Evolutionary conservation across 768 basidiomycete genomes (phyloP), one percentile per base, ranked within the genome.

Genomic region (Hygrocybe coccinea): DNA sequence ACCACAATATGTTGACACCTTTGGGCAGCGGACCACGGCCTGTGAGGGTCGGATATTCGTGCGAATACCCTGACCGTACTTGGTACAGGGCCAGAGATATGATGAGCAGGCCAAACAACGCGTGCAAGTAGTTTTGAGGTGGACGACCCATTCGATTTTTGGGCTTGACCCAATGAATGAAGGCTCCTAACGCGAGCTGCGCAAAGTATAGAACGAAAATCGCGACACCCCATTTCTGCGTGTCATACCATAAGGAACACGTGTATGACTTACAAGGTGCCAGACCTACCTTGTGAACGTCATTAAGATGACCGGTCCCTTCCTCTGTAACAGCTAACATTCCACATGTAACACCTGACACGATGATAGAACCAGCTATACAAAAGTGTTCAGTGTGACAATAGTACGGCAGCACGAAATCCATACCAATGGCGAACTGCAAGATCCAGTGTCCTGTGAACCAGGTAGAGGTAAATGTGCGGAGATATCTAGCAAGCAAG

Each of bases 61-160:
- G 43, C 22, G 68, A 64, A 62, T 71, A 80, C 2, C 81, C 81
- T 14, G 67, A 67, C 44, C 74, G 68, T 11, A 79, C 79, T 65
- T 83, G 79, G 57, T 76, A 81, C 39, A 79, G 67, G 24, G 79
- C 72, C 10, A 82, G 66, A 4, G 63, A 76, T 49, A 85, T 75
- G 45, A 80, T 74, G 7, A 72, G 49, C 33, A 85, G 61, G 0
- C 84, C 85, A 1, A 84, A 51, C 12, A 80, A 54, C 10, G 80
- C 83, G 60, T 86, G 84, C 22, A 77, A 34, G 63, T 82, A 85
- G 63, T 86, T 84, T 59, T 78, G 82, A 37, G 72, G 65, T 9
- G 77, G 83, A 22, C 78, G 78, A 21, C 68, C 59, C 0, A 58
- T 60, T 5, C 61, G 50, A 37, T 67, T 57, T 19, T 69, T 71